phyloP scores from a whole-genome alignment of 1,284 basidiomycete genomes.

The Ceratobasidium theobromae region DNA sequence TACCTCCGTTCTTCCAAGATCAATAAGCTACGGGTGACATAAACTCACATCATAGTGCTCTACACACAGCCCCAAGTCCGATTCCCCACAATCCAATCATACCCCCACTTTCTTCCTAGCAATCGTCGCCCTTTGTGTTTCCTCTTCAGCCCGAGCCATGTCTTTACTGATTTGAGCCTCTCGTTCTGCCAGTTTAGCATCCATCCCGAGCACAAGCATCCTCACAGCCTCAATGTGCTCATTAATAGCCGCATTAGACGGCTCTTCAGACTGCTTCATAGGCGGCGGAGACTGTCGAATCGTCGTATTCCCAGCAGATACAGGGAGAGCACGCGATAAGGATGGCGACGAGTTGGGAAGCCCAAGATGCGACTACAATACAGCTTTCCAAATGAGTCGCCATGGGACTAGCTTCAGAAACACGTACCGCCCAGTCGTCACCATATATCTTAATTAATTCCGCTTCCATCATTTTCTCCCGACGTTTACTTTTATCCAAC shows the following conservation, averaged over 20 bases:
- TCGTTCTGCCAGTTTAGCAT: constrained; percentile 32
- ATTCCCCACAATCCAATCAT: background rate
- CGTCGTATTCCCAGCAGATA: background rate
- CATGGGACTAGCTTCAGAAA: background rate
- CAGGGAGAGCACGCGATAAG: constrained; percentile 19
- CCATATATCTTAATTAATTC: constrained; percentile 34
- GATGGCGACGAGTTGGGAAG: constrained; percentile 14
- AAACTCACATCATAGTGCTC: background rate
- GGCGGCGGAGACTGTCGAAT: constrained; percentile 25
- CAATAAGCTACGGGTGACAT: too few relatives aligned
- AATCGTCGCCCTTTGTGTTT: constrained; percentile 21
- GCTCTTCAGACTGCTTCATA: background rate
- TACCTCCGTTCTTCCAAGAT: background rate
- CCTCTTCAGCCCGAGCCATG: constrained; percentile 30
- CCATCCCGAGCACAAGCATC: constrained; percentile 34
- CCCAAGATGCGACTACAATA: background rate
- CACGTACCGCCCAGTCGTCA: constrained; percentile 34
- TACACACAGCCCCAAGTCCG: background rate
- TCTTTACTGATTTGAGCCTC: constrained; percentile 33
- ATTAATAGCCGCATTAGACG: background rate
- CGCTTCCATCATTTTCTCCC: constrained; percentile 34
- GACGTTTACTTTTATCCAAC: constrained; percentile 33
- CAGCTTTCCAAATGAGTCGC: background rate
- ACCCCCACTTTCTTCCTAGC: constrained; percentile 24
- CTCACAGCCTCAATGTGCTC: constrained; percentile 35